Evolutionary conservation across 2,329 filamentous ascomycete genomes (phyloP).

Genomic region (Cladorrhinum sp.): DNA sequence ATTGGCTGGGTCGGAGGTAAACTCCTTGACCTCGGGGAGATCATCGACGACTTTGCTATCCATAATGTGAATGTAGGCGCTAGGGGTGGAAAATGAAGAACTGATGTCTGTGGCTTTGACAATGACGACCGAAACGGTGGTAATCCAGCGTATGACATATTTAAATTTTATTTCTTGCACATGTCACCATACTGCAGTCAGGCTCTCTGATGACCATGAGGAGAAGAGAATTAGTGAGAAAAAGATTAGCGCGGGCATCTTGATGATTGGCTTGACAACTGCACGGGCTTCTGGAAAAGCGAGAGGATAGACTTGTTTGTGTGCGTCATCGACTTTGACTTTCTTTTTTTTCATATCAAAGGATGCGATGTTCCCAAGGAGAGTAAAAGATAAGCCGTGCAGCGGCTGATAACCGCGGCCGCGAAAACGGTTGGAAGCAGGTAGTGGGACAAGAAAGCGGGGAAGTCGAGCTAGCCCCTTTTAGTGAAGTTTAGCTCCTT

Average conservation of each 20-base stretch:
- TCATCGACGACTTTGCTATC: not conserved
- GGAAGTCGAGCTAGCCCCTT: not conserved
- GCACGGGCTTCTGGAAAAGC: no score
- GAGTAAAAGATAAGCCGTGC: not conserved
- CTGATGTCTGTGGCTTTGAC: not conserved
- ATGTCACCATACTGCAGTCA: not conserved
- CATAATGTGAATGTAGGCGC: not conserved
- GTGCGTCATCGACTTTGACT: no score
- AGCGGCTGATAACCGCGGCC: not conserved
- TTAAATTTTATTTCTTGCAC: not conserved
- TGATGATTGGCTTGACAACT: not conserved
- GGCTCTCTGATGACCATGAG: not conserved
- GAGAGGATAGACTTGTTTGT: no score
- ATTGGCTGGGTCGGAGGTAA: not conserved
- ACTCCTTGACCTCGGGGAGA: conserved; percentile 1
- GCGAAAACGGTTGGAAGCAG: not conserved
- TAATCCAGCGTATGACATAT: not conserved
- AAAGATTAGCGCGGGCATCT: not conserved
- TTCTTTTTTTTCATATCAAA: no score
- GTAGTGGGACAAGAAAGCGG: not conserved
- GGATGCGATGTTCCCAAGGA: not conserved
- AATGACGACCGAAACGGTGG: not conserved
- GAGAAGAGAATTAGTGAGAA: no score
- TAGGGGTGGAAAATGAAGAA: not conserved
- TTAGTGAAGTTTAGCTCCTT: not conserved